Evolutionary conservation across 2,329 filamentous ascomycete species (phyloP).

Genomic region (Ophiocordyceps camponoti-rufipedis): DNA sequence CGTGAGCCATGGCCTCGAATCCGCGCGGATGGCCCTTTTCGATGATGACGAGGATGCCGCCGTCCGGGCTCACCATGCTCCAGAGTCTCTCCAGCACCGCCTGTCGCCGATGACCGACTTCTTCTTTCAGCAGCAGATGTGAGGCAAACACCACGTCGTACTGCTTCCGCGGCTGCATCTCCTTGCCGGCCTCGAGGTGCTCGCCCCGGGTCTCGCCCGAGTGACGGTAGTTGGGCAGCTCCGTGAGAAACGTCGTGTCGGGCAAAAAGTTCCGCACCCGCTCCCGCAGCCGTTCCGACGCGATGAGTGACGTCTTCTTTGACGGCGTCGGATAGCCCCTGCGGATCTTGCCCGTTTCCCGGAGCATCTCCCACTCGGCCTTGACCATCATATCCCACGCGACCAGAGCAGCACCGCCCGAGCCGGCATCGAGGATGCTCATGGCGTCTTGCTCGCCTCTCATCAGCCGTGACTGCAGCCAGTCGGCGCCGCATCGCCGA

Average conservation of each 20-base stretch:
- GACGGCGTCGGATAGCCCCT: constrained; percentile 42
- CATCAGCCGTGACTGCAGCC: constrained; percentile 46
- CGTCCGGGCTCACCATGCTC: constrained; percentile 66
- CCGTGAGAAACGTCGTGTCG: constrained; percentile 81
- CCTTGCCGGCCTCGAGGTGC: constrained; percentile 37
- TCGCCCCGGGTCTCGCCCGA: constrained; percentile 38
- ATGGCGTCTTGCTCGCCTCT: constrained; percentile 38
- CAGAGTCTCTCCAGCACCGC: constrained; percentile 75
- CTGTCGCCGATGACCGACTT: constrained; percentile 60
- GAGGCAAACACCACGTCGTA: constrained; percentile 86
- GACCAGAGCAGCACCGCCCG: constrained; percentile 52
- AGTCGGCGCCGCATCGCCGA: constrained; percentile 50
- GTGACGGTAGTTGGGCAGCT: constrained; percentile 73
- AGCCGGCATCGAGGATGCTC: constrained; percentile 56
- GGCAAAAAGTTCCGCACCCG: constrained; percentile 62
- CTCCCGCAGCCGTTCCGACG: constrained; percentile 54
- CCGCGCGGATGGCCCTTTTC: constrained; percentile 86
- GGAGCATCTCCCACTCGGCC: constrained; percentile 64
- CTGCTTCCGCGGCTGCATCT: constrained; percentile 47
- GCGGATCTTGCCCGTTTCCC: constrained; percentile 24
- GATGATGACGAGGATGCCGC: constrained; percentile 69
- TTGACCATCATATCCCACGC: constrained; percentile 64
- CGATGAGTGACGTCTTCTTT: constrained; percentile 66
- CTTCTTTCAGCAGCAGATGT: constrained; percentile 59
- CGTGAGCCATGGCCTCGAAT: constrained; percentile 80